phyloP scores from a whole-genome alignment of 192 early-diverging fungal species.

The Backusella sp. region DNA sequence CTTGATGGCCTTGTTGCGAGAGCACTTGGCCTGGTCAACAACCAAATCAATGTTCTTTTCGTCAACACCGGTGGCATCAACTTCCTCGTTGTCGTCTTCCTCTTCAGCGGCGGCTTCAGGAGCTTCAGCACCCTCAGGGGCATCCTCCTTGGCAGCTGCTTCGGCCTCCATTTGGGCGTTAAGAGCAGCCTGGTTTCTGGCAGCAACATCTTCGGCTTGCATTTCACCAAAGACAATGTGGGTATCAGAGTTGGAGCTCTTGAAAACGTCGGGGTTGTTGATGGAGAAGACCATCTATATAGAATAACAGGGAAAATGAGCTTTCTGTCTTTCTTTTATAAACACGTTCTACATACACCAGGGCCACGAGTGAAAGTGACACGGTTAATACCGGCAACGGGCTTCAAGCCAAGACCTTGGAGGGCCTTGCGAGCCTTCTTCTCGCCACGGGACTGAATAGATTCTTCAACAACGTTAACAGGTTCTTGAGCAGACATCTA shows the following conservation, averaged over 20 bases:
- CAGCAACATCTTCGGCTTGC: conserved; percentile 80
- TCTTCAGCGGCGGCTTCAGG: conserved; percentile 53
- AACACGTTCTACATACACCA: conserved; percentile 50
- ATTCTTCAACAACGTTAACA: conserved; percentile 15
- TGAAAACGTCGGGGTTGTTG: conserved; percentile 91
- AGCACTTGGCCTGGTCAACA: conserved; percentile 85
- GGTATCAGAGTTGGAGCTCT: conserved; percentile 82
- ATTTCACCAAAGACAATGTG: conserved; percentile 98
- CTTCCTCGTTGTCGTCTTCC: conserved; percentile 73
- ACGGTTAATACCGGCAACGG: conserved; percentile 81
- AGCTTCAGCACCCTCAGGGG: conserved; percentile 38
- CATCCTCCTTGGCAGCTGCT: conserved; percentile 42
- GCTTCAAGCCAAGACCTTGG: conserved; percentile 86
- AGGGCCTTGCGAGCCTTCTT: conserved; percentile 98
- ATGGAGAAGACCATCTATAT: conserved; percentile 78
- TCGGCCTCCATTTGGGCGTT: conserved; percentile 61
- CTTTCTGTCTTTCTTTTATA: background rate
- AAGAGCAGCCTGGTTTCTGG: conserved; percentile 69
- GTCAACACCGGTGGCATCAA: conserved; percentile 83
- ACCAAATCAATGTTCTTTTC: conserved; percentile 95
- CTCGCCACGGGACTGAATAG: conserved; percentile 77
- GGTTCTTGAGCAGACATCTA: conserved; percentile 11
- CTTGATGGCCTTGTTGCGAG: conserved; percentile 86
- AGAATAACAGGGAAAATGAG: background rate
- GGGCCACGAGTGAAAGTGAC: conserved; percentile 85